phyloP scores from a whole-genome alignment of 2,329 filamentous ascomycete species.

The Claviceps purpurea region DNA sequence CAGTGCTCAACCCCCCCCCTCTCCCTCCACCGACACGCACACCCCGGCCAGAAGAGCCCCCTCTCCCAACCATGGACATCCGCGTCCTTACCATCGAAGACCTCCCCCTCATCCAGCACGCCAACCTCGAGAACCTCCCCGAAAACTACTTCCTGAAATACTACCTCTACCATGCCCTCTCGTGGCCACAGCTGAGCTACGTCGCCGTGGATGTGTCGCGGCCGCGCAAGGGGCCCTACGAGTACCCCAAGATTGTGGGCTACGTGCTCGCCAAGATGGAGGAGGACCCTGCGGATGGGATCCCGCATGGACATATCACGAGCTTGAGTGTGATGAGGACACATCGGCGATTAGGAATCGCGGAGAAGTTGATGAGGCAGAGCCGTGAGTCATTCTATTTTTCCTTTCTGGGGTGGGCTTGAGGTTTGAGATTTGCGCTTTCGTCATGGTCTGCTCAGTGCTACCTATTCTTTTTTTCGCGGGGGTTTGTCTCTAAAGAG shows the following conservation, averaged over 20 bases:
- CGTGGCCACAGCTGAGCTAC: conserved; percentile 94
- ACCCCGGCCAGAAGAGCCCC: not conserved
- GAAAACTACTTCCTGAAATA: conserved; percentile 99
- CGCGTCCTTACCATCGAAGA: conserved; percentile 71
- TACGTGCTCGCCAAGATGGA: conserved; percentile 99
- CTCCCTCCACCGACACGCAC: too few species aligned
- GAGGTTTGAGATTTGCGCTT: too few species aligned
- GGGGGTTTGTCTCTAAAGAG: too few species aligned
- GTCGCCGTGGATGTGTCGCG: conserved; percentile 87
- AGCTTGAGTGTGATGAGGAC: conserved; percentile 93
- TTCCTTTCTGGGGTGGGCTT: not conserved
- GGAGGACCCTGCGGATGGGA: conserved; percentile 82
- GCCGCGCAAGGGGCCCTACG: conserved; percentile 62
- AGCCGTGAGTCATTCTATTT: conserved; percentile 50
- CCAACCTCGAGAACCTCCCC: conserved; percentile 96
- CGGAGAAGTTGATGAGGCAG: conserved; percentile 95
- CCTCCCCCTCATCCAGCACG: conserved; percentile 87
- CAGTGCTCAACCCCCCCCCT: too few species aligned
- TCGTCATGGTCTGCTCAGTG: too few species aligned
- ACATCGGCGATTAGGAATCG: conserved; percentile 78
- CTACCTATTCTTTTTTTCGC: not conserved
- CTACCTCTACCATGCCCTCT: conserved; percentile 97
- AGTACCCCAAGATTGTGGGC: conserved; percentile 94
- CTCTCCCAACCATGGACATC: conserved; percentile 62
- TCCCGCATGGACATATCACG: conserved; percentile 93